Percentiles rank a stretch among this genome's conserved stretches.
These are phyloP conservation scores for Allantophomopsis lycopodina DNA, from an alignment of 2,329 filamentous ascomycete species.

Conservation along the genomic window DNA sequence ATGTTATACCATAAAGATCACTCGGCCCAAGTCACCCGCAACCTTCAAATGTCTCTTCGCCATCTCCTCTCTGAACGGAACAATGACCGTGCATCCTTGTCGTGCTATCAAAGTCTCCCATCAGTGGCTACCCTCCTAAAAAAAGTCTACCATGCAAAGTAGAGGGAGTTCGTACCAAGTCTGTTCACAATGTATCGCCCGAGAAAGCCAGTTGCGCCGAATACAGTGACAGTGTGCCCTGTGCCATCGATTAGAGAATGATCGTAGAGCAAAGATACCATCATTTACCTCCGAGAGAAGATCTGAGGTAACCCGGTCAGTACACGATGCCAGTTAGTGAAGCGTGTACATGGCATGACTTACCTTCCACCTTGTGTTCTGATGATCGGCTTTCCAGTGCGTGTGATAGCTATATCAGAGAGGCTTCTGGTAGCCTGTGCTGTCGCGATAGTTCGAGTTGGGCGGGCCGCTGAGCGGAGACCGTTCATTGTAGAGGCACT, in stretches of 20 bases:
- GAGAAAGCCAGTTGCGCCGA: slow-evolving; percentile 90
- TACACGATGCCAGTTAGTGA: no score
- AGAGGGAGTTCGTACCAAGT: slow-evolving; percentile 45
- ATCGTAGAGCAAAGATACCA: no score
- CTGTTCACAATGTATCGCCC: slow-evolving; percentile 96
- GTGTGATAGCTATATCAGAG: slow-evolving; percentile 83
- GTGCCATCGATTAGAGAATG: slow-evolving; percentile 6
- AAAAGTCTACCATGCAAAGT: background rate
- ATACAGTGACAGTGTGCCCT: slow-evolving; percentile 95
- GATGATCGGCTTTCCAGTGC: slow-evolving; percentile 92
- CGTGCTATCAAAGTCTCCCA: slow-evolving; percentile 42
- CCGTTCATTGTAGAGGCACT: slow-evolving; percentile 34
- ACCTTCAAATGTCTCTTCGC: slow-evolving; percentile 93
- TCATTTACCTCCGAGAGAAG: slow-evolving; percentile 67
- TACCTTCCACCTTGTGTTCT: slow-evolving; percentile 82
- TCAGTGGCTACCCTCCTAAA: no score
- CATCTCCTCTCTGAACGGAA: slow-evolving; percentile 97
- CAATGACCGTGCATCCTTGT: slow-evolving; percentile 84
- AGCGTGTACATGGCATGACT: slow-evolving; percentile 18
- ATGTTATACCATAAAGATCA: slow-evolving; percentile 61
- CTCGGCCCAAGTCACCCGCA: slow-evolving; percentile 81
- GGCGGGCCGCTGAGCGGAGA: slow-evolving; percentile 41
- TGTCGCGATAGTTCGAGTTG: slow-evolving; percentile 29
- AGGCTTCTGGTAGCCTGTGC: slow-evolving; percentile 23
- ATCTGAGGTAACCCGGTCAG: slow-evolving; percentile 33